Base-by-base conservation (phyloP, 1,139 yeast genomes). In the Debaryomyces coudertii region DNA sequence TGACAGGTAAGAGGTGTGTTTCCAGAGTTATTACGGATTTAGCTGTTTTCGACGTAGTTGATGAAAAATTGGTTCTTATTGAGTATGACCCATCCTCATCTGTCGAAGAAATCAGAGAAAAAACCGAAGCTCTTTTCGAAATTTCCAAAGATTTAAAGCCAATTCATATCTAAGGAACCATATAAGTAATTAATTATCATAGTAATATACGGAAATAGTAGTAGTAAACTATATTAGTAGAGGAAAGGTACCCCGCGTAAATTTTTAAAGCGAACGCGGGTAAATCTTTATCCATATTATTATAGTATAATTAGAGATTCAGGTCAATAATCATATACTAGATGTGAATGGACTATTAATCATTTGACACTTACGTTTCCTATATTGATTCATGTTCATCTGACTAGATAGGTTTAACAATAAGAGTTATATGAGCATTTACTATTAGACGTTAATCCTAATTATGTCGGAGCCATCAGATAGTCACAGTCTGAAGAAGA, bases 1-100 rank as follows among this genome's bases (percentile, higher is more conserved):
- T 77, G 40, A 77, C 82, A 6, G 82, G 82, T 11, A 59, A 66
- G 14, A 53, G 58, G 29, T 76, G 80, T 57, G 81, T 76, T 7
- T 63, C 71, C 8, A 59, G 76, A 43, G 69, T 77, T 46, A 73
- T 77, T 49, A 76, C 82, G 5, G 82, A 77, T 39, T 55, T 74
- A 43, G 80, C 79, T 7, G 82, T 77, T 7, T 77, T 77, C 55
- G 79, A 76, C 45, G 71, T 74, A 23, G 60, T 68, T 48, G 63
- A 65, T 27, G 64, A 60, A 28, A 56, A 63, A 27, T 61, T 76
- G 46, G 65, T 68, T 2, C 59, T 77, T 47, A 63, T 72, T 36
- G 82, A 77, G 53, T 36, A 36, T n/a, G 30, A 27, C 11, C 40
- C 30, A 36, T 24, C 30, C 25, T 36, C 40, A 18, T 36, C 40